These are phyloP conservation scores for Beauveria sp. DNA, from an alignment of 2,329 filamentous ascomycete genomes.

Conservation along the genomic window DNA sequence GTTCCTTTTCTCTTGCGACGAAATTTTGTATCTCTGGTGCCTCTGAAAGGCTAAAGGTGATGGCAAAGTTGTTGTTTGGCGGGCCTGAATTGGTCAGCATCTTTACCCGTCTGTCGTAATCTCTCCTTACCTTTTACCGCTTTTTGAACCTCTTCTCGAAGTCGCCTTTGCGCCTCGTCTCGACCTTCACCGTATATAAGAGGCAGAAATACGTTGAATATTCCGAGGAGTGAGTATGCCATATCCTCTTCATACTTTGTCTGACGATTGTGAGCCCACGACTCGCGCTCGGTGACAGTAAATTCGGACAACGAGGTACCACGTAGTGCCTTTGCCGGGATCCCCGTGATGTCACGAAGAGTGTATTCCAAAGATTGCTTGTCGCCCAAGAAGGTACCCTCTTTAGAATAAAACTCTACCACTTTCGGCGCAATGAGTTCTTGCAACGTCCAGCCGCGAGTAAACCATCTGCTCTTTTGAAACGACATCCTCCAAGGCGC, in stretches of 20 bases:
- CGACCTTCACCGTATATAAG: slow-evolving; percentile 20
- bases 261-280: slow-evolving; percentile 17
- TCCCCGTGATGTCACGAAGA: background rate
- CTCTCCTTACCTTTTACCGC: too few relatives aligned
- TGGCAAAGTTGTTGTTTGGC: too few relatives aligned
- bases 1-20: slow-evolving; percentile 15
- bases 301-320: background rate
- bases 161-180: slow-evolving; percentile 14
- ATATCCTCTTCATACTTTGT: slow-evolving; percentile 17
- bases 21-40: slow-evolving; percentile 9
- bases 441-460: slow-evolving; percentile 52
- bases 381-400: background rate
- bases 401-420: slow-evolving; percentile 7
- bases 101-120: too few relatives aligned
- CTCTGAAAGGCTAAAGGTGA: too few relatives aligned
- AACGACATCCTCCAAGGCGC: background rate
- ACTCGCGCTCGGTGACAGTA: slow-evolving; percentile 17
- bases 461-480: slow-evolving; percentile 24
- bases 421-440: slow-evolving; percentile 48
- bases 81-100: too few relatives aligned
- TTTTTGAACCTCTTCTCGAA: slow-evolving; percentile 8
- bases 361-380: background rate
- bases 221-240: slow-evolving; percentile 20
- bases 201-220: slow-evolving; percentile 22
- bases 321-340: background rate